Conservation (phyloP, 2,329 filamentous ascomycete genomes). For the Corynespora cassiicola region DNA sequence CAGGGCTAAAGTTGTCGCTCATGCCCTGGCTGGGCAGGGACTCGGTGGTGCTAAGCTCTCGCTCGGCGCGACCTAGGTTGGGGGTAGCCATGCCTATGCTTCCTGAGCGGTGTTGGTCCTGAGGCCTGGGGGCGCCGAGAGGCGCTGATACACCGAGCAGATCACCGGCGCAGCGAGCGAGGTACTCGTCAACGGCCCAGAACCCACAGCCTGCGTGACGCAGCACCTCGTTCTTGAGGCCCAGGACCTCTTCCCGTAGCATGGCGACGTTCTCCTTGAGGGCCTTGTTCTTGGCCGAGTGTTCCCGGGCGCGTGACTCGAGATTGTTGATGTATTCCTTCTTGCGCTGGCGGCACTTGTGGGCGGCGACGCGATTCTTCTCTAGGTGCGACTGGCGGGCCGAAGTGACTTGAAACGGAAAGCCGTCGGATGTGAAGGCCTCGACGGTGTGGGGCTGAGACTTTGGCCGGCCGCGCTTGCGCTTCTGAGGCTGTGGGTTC, state of each 20-base stretch:
- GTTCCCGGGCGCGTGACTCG: conserved; percentile 53
- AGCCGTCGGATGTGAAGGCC: conserved; percentile 39
- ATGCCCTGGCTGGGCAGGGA: conserved; percentile 17
- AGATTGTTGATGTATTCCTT: conserved; percentile 63
- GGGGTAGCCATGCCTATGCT: conserved; percentile 12
- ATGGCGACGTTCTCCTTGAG: conserved; percentile 41
- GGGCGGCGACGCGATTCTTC: conserved; percentile 74
- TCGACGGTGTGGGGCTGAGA: conserved; percentile 39
- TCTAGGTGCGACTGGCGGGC: conserved; percentile 58
- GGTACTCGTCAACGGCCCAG: conserved; percentile 46
- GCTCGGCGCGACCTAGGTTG: too few relatives aligned
- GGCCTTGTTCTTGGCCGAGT: conserved; percentile 41
- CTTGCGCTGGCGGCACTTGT: conserved; percentile 76
- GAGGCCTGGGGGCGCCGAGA: conserved; percentile 1
- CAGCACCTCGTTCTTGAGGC: conserved; percentile 45
- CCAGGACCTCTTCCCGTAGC: conserved; percentile 42
- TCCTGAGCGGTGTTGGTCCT: conserved; percentile 9
- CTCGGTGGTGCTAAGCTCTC: conserved; percentile 6
- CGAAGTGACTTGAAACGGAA: conserved; percentile 40
- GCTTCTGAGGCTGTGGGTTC: conserved; percentile 39
- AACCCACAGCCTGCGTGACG: conserved; percentile 45
- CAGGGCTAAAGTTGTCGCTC: conserved; percentile 18
- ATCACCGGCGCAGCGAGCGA: conserved; percentile 43
- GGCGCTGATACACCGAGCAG: conserved; percentile 35
- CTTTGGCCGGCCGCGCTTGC: conserved; percentile 45